A percentile compares a stretch with the other conserved stretches of the same genome.
Conservation (phyloP, 139 green algal species). For the Haematococcus lacustris region DNA sequence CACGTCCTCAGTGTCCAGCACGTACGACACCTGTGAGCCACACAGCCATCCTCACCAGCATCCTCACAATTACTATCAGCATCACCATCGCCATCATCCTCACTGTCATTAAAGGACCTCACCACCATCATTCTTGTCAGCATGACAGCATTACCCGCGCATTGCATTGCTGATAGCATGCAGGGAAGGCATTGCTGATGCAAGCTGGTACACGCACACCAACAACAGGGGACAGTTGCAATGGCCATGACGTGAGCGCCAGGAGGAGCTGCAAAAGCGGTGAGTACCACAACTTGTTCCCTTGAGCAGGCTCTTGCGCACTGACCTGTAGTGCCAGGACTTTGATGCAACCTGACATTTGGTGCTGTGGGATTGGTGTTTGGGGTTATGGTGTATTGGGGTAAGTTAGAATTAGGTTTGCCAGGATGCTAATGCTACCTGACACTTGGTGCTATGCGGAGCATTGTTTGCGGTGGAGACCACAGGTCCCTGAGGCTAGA, state of each 20-base stretch:
- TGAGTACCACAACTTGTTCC: too few species aligned
- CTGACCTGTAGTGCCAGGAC: too few species aligned
- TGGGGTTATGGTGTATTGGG: not conserved
- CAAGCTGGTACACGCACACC: not conserved
- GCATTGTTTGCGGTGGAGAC: not conserved
- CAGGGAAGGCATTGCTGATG: not conserved
- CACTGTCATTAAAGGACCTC: too few species aligned
- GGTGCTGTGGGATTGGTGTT: too few species aligned
- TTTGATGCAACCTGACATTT: too few species aligned
- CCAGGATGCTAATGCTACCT: not conserved
- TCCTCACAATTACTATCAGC: not conserved
- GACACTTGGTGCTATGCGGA: not conserved
- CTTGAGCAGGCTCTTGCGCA: too few species aligned
- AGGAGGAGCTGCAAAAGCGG: too few species aligned
- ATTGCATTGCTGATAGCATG: not conserved
- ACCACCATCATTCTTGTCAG: not conserved
- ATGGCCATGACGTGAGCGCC: too few species aligned
- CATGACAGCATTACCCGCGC: not conserved
- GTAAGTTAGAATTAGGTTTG: not conserved
- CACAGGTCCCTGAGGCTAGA: not conserved
- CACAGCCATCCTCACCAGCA: conserved; percentile 2
- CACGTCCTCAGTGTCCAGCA: conserved; percentile 92
- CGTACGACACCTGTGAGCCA: conserved; percentile 73
- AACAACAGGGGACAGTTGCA: not conserved
- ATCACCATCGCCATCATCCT: too few species aligned